Evolutionary conservation across 2,329 filamentous ascomycete species (phyloP).

Genomic region (Botryosphaeria agaves): DNA sequence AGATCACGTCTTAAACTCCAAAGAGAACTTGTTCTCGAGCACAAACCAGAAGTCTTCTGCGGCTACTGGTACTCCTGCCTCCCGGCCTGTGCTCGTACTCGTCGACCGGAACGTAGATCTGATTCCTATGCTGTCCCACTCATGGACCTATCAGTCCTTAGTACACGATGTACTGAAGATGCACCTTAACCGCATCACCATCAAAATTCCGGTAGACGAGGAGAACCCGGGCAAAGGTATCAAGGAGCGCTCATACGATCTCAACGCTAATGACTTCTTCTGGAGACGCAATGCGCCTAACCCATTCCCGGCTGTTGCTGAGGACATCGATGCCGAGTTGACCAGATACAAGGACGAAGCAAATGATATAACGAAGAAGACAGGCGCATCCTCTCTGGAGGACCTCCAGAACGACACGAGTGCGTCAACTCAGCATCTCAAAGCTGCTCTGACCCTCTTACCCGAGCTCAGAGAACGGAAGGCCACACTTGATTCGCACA

Average conservation of each 20-base stretch:
- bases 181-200: constrained; percentile 84
- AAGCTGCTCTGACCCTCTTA: constrained; percentile 82
- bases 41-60: constrained; percentile 39
- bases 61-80: constrained; percentile 34
- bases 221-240: constrained; percentile 53
- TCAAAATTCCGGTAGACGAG: constrained; percentile 70
- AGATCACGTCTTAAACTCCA: constrained; percentile 93
- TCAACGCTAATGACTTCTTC: constrained; percentile 85
- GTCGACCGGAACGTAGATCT: constrained; percentile 92
- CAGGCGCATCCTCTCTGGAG: constrained; percentile 79
- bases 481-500: constrained; percentile 90
- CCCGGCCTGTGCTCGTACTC: constrained; percentile 76
- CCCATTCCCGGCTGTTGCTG: constrained; percentile 89
- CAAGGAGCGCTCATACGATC: constrained; percentile 80
- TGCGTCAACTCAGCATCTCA: constrained; percentile 82
- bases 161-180: constrained; percentile 64
- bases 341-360: constrained; percentile 93
- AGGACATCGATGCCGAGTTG: constrained; percentile 87
- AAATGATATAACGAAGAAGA: constrained; percentile 85
- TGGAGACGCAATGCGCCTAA: constrained; percentile 84
- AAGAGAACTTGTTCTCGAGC: constrained; percentile 84
- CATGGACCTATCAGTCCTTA: constrained; percentile 76
- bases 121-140: constrained; percentile 97
- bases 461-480: constrained; percentile 89
- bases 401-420: constrained; percentile 81